Evolutionary conservation across 2,329 filamentous ascomycete genomes (phyloP), one percentile per base, ranked within the genome.

Genomic region (Piedraia hortae): DNA sequence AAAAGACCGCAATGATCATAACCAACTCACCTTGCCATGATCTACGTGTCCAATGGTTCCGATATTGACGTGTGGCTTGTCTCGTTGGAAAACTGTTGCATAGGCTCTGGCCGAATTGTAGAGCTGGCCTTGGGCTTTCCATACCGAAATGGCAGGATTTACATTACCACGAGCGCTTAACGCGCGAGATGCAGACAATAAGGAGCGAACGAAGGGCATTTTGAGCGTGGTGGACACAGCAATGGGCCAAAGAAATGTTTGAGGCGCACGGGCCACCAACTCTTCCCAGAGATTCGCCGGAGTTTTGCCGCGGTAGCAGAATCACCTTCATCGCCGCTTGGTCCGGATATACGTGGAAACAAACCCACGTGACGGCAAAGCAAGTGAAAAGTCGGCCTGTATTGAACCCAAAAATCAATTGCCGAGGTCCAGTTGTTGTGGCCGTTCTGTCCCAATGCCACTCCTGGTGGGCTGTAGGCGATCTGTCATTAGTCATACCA

Each of bases 41-140:
- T 97, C 85, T 53, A 97, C 85, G 59, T 97, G 85, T 39, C 85
- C 85, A 54, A 97, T 97, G 38, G 85, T 97, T 48, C 85, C 85
- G 44, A 97, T 85, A 56, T 97, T 97, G 35, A 97, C 82, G 50
- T 97, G 85, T 28, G 85, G 85, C 62, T 97, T 97, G 45, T 59
- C 67, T 45, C 85, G 68, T 61, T 88, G 66, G 46, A 72, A 97
- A 31, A 47, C 59, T 27, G 54, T 56, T 27, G 62, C 63, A 44
- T 67, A 59, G 36, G 52, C 53, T 45, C 62, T 52, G 13, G 36
- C 29, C 39, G 68, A 51, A 50, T 65, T 67, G 41, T 70, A 53
- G 35, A 68, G 56, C 31, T 62, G 59, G 34, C 59, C 55, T 34
- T 58, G 56, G 43, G 61, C 63, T 47, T 66, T 59, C 39, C 71